Percentiles rank a stretch among this genome's conserved stretches.
phyloP scores from a whole-genome alignment of 2,329 filamentous ascomycete genomes.

The Cercospora zeae-maydis region DNA sequence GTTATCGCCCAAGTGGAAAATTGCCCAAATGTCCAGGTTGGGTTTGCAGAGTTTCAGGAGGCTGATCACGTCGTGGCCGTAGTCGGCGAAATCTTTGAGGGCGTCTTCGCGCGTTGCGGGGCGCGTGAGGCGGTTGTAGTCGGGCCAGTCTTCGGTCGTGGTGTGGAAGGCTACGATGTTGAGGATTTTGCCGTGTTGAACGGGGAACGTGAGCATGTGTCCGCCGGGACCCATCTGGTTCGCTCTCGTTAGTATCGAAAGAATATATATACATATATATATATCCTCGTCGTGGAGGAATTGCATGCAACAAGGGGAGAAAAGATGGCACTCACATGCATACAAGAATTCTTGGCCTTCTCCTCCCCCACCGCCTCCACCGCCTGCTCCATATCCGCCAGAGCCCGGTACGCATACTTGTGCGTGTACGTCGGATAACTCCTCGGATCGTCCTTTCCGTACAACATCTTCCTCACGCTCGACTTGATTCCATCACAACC shows the following conservation, averaged over 20 bases:
- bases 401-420: slow-evolving; percentile 60
- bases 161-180: slow-evolving; percentile 33
- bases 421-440: slow-evolving; percentile 52
- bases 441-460: slow-evolving; percentile 40
- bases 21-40: slow-evolving; percentile 37
- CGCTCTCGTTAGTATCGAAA: no score
- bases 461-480: slow-evolving; percentile 47
- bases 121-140: slow-evolving; percentile 23
- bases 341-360: slow-evolving; percentile 29
- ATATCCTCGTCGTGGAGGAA: no score
- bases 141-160: slow-evolving; percentile 25
- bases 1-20: slow-evolving; percentile 40
- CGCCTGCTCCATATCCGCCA: slow-evolving; percentile 54
- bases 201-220: slow-evolving; percentile 58
- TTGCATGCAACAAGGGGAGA: no score
- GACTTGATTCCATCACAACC: slow-evolving; percentile 51
- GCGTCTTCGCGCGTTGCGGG: slow-evolving; percentile 27
- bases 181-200: slow-evolving; percentile 29
- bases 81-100: slow-evolving; percentile 27
- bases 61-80: slow-evolving; percentile 25
- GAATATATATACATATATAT: no score
- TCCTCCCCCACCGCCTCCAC: slow-evolving; percentile 29
- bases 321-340: slow-evolving; percentile 31
- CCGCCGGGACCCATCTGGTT: slow-evolving; percentile 40
- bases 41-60: slow-evolving; percentile 28